Conservation (phyloP, 1,284 basidiomycete species). For the Peniophora sp. region DNA sequence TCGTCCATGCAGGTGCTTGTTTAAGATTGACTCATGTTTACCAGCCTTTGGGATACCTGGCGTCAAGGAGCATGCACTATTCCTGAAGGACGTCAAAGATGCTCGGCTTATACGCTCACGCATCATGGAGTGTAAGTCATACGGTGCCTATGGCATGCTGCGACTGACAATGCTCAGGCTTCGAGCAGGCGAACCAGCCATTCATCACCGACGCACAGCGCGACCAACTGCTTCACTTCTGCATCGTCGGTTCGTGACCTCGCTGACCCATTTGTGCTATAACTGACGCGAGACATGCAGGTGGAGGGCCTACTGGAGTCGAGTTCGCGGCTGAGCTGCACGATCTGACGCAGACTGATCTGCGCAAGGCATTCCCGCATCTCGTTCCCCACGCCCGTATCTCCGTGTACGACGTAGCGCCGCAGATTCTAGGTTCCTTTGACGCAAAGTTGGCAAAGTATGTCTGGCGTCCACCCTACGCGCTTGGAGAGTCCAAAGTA, state of each 20-base stretch:
- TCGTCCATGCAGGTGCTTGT: not conserved
- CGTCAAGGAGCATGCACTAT: constrained; percentile 73
- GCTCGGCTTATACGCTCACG: constrained; percentile 73
- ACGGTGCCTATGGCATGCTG: too few species aligned
- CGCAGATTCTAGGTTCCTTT: constrained; percentile 77
- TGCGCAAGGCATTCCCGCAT: constrained; percentile 54
- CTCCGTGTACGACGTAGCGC: constrained; percentile 75
- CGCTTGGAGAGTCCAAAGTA: too few species aligned
- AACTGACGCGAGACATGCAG: constrained; percentile 23
- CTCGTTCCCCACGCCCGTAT: constrained; percentile 60
- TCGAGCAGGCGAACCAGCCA: constrained; percentile 77
- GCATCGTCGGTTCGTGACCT: constrained; percentile 55
- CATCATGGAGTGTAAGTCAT: constrained; percentile 52
- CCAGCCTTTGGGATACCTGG: constrained; percentile 58
- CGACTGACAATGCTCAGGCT: constrained; percentile 17
- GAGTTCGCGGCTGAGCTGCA: constrained; percentile 85
- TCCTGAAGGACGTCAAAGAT: constrained; percentile 78
- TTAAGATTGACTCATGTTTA: not conserved
- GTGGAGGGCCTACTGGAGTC: constrained; percentile 70
- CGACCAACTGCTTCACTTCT: constrained; percentile 66
- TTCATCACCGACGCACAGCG: constrained; percentile 58
- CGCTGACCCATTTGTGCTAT: not conserved
- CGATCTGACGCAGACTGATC: constrained; percentile 75
- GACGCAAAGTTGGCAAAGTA: constrained; percentile 58
- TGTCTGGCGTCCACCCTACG: too few species aligned